Evolutionary conservation across 768 basidiomycete genomes (phyloP), one percentile per base, ranked within the genome.

Genomic region (Rhodotorula sphaerocarpa): DNA sequence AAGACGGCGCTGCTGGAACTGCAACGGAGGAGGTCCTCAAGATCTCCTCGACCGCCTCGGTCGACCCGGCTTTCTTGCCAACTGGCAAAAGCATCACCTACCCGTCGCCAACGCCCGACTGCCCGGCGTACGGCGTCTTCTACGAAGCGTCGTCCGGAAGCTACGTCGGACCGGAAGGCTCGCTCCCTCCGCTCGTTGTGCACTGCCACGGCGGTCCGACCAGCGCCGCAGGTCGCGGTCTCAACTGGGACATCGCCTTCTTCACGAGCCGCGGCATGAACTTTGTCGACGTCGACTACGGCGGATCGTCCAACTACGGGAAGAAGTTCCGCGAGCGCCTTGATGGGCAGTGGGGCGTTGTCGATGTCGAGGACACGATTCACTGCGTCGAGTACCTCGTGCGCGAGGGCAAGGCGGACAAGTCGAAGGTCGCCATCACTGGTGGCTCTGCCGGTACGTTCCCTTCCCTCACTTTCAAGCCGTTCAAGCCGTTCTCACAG

Each of bases 181-280:
- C 86, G 73, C 79, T 78, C 53, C 88, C 88, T 1, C 88, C 88
- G 14, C 83, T 82, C 58, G 77, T 87, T 12, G 75, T 87, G 18
- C 69, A 78, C 41, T 79, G 80, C 7, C 88, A 89, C 62, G 88
- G 88, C 1, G 87, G 87, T 0, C 88, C 88, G 0, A 88, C 86
- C 0, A 69, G 68, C 77, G 20, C 55, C 7, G 75, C 77, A 7
- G 25, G 63, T 2, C 82, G 84, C 55, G 80, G 77, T 0, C 73
- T 88, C 39, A 73, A 72, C 20, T 82, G 82, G 81, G 73, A 67
- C n/a, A 80, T 77, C 50, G 79, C 85, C 67, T 88, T 80, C 68
- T 87, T 82, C 65, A 87, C 86, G 0, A 82, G 81, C 34, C 63
- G 70, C 25, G 74, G 66, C 0, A 58, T 58, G 41, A 52, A 61